A percentile compares a stretch with the other conserved stretches of the same genome.
Conservation (phyloP, 2,329 filamentous ascomycete species). For the Graphilbum ipis-grandicollis region DNA sequence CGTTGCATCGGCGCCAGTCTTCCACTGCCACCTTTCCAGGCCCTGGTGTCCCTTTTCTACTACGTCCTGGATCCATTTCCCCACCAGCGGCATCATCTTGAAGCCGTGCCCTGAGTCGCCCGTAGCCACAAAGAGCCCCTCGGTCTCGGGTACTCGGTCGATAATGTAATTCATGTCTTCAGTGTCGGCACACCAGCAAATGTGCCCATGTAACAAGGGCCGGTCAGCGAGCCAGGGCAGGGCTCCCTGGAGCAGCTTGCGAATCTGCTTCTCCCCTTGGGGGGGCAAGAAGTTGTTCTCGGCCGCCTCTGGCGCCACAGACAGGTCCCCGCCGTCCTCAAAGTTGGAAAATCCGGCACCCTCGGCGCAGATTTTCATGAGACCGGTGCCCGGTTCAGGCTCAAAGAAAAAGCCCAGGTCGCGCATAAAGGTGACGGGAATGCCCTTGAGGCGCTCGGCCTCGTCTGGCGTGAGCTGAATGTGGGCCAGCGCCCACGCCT, state of each 20-base stretch:
- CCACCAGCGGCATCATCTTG: conserved; percentile 45
- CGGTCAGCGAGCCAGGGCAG: conserved; percentile 34
- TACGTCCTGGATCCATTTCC: conserved; percentile 32
- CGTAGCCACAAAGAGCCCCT: conserved; percentile 29
- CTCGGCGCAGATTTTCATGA: conserved; percentile 43
- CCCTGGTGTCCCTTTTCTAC: conserved; percentile 25
- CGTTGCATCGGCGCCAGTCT: conserved; percentile 13
- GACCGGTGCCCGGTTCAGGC: conserved; percentile 36
- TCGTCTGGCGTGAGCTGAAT: conserved; percentile 38
- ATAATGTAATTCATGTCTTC: conserved; percentile 41
- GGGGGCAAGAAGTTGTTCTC: conserved; percentile 31
- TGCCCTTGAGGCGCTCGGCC: conserved; percentile 31
- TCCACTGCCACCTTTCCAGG: conserved; percentile 34
- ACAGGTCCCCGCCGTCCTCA: conserved; percentile 8
- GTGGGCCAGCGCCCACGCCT: conserved; percentile 42
- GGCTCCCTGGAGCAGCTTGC: conserved; percentile 30
- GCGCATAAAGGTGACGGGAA: conserved; percentile 42
- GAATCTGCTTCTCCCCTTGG: conserved; percentile 33
- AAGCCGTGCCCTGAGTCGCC: conserved; percentile 46
- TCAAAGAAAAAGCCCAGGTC: conserved; percentile 51
- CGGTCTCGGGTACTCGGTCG: conserved; percentile 35
- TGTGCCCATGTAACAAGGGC: conserved; percentile 34
- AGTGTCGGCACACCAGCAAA: conserved; percentile 51
- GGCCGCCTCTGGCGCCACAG: conserved; percentile 20
- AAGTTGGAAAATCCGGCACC: conserved; percentile 33